Conservation (phyloP, 768 basidiomycete species). For the Leccinum fibrillosum region DNA sequence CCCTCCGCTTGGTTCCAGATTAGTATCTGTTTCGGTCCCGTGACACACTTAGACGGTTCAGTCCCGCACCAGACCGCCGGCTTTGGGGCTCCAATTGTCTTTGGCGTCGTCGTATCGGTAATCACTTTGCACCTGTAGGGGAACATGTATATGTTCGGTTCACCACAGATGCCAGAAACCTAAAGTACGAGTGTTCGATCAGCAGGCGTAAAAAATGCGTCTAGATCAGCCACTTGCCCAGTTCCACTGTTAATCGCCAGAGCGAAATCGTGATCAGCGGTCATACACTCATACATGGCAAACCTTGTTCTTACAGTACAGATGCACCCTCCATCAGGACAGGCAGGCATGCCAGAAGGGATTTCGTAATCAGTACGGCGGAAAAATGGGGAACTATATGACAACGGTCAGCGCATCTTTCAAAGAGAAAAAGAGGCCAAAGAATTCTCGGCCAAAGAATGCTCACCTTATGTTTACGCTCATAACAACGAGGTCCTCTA, state of each 20-base stretch:
- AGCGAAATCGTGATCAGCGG: background rate
- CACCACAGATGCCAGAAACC: constrained; percentile 7
- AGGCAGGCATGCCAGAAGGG: constrained; percentile 3
- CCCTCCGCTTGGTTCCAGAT: background rate
- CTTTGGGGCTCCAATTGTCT: constrained; percentile 1
- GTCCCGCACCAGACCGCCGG: constrained; percentile 7
- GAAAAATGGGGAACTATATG: constrained; percentile 11
- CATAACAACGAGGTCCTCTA: constrained; percentile 1
- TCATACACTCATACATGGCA: background rate
- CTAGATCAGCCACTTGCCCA: constrained; percentile 9
- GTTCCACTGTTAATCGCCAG: background rate
- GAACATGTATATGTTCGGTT: constrained; percentile 5
- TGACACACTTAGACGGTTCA: background rate
- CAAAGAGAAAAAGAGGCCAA: background rate
- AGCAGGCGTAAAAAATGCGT: background rate
- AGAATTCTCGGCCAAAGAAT: background rate
- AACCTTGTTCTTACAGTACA: constrained; percentile 1
- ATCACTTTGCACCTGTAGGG: constrained; percentile 1
- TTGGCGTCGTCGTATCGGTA: background rate
- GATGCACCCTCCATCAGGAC: constrained; percentile 1
- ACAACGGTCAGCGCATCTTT: background rate
- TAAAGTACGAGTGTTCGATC: background rate
- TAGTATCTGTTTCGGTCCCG: constrained; percentile 9
- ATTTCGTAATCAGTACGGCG: background rate
- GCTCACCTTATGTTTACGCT: background rate